Evolutionary conservation across 176 grass and related monocot species (phyloP).

Genomic region (Aegilops longissima): DNA sequence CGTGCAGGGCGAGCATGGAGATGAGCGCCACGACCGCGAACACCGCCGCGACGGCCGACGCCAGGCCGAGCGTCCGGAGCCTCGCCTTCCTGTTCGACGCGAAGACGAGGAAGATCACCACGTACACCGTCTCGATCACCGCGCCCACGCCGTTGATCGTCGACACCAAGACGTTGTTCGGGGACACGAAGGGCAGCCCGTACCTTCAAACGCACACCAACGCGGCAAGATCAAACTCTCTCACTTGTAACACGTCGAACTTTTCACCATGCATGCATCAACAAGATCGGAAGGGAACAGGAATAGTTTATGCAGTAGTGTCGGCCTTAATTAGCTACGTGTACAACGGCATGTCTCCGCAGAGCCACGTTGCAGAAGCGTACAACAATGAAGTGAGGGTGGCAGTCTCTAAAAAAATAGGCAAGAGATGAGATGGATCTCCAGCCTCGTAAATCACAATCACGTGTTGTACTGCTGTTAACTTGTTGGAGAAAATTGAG

Average conservation of each 20-base stretch:
- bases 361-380: too few relatives aligned
- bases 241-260: too few relatives aligned
- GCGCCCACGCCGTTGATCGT: conserved; percentile 84
- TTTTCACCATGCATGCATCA: too few relatives aligned
- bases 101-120: conserved; percentile 74
- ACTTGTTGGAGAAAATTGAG: background rate
- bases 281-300: too few relatives aligned
- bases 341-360: too few relatives aligned
- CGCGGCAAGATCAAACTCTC: background rate
- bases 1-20: conserved; percentile 63
- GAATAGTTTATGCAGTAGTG: too few relatives aligned
- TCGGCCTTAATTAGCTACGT: too few relatives aligned
- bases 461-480: too few relatives aligned
- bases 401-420: too few relatives aligned
- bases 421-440: background rate
- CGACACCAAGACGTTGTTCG: conserved; percentile 88
- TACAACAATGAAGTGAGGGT: too few relatives aligned
- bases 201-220: conserved; percentile 49
- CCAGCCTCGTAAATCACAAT: background rate
- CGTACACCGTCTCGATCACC: conserved; percentile 69
- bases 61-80: conserved; percentile 50
- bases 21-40: conserved; percentile 58
- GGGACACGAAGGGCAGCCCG: conserved; percentile 82
- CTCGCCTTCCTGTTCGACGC: conserved; percentile 51
- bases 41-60: conserved; percentile 45